Evolutionary conservation across 2,329 filamentous ascomycete genomes (phyloP), one percentile per base, ranked within the genome.

Genomic region (Colletotrichum tabaci): DNA sequence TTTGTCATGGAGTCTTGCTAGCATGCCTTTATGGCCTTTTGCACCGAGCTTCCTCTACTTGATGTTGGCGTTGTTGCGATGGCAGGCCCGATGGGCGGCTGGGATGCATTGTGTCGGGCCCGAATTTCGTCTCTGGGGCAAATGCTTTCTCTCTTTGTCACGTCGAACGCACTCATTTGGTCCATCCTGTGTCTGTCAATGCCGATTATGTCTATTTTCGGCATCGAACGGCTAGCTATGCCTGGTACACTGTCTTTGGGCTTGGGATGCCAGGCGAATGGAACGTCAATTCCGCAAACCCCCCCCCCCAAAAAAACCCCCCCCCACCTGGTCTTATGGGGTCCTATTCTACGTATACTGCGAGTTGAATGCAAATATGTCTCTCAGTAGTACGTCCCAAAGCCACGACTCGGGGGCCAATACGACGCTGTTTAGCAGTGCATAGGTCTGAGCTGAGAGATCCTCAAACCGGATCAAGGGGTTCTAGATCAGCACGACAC

Each of bases 371-470:
- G 16, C 42, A 26, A 56, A 46, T n/a, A 10, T 18, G 18, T 62
- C 26, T 52, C 26, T 40, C 47, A 9, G 12, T 26, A 23, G 9
- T 10, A 2, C 15, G 12, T 18, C 8, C n/a, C 23, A 30, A 18
- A 30, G 30, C 15, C 50, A 61, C 26, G 42, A 60, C 46, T 6
- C 47, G 46, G 30, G 9, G 18, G 18, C 35, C 26, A 61, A 21
- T 40, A 52, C 40, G 49, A 49, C 44, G 49, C 44, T 30, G 63
- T 35, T 18, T 30, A 66, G 55, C 21, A 23, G 15, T 16, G 67
- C 16, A 26, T 15, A 46, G 55, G 62, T 66, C 62, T 26, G 21
- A 61, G 67, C 62, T 66, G 40, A 66, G 56, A 53, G 56, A 42
- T 47, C 58, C 26, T n/a, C 46, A 47, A 55, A 42, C 61, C 30